These are phyloP conservation scores for Phytopythium montanum DNA, from an alignment of 352 stramenopile genomes.

Conservation along the genomic window DNA sequence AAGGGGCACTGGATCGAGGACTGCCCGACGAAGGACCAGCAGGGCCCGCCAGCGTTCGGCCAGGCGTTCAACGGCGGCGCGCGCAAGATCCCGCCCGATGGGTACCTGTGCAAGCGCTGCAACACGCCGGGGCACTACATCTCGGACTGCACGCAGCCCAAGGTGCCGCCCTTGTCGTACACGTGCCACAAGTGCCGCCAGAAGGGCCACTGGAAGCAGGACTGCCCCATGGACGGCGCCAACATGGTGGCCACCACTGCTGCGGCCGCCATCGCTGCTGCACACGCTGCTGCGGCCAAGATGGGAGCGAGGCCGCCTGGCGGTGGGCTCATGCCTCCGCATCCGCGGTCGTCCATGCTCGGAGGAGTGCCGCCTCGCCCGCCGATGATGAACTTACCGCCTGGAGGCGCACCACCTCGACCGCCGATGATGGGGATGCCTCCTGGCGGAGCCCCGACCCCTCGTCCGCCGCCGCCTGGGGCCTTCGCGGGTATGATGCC, in stretches of 20 bases:
- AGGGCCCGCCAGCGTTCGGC: constrained; percentile 5
- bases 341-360: neutral
- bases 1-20: constrained; percentile 89
- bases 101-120: constrained; percentile 86
- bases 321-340: neutral
- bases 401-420: neutral
- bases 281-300: constrained; percentile 17
- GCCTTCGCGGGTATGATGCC: constrained; percentile 25
- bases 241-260: constrained; percentile 45
- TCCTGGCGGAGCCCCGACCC: constrained; percentile 16
- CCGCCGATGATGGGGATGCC: constrained; percentile 6
- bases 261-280: constrained; percentile 28
- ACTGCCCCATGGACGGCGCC: constrained; percentile 76
- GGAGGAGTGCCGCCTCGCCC: neutral
- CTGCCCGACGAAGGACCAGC: constrained; percentile 81
- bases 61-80: neutral
- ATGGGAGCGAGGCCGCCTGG: constrained; percentile 10
- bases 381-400: neutral
- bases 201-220: constrained; percentile 88
- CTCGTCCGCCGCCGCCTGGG: neutral
- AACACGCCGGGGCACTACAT: constrained; percentile 86
- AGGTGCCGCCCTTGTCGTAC: constrained; percentile 76
- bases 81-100: constrained; percentile 58
- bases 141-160: constrained; percentile 80
- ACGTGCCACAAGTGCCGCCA: constrained; percentile 87